Conservation (phyloP, 2,329 filamentous ascomycete genomes). For the Metarhizium sp. region DNA sequence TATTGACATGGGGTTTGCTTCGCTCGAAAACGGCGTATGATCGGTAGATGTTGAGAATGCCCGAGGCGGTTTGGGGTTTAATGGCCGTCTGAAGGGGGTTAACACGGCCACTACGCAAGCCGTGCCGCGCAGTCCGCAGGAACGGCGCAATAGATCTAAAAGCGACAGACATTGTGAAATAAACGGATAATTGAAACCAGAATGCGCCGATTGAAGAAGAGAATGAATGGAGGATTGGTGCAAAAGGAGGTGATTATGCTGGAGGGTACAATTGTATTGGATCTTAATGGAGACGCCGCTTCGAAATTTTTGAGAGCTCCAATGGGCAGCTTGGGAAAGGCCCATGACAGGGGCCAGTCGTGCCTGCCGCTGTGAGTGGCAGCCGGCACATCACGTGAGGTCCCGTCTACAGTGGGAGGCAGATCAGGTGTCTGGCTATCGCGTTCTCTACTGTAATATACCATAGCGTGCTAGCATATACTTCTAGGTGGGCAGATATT, state of each 20-base stretch:
- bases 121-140: conserved; percentile 69
- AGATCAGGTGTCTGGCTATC: too few species aligned
- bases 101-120: conserved; percentile 58
- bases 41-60: conserved; percentile 56
- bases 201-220: conserved; percentile 17
- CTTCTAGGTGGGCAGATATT: too few species aligned
- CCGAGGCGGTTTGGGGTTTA: conserved; percentile 51
- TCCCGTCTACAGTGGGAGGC: not conserved
- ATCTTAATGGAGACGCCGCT: conserved; percentile 10
- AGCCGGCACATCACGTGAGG: conserved; percentile 7
- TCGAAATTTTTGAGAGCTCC: conserved; percentile 29
- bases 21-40: conserved; percentile 70
- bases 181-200: conserved; percentile 12
- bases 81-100: conserved; percentile 70
- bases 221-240: conserved; percentile 10
- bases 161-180: conserved; percentile 65
- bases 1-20: conserved; percentile 96
- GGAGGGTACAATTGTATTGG: conserved; percentile 13
- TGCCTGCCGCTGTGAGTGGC: not conserved
- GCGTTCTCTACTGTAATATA: too few species aligned
- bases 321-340: conserved; percentile 1
- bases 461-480: too few species aligned
- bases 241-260: conserved; percentile 10
- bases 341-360: conserved; percentile 2
- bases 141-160: conserved; percentile 71